Evolutionary conservation across 768 basidiomycete species (phyloP).

Genomic region (Trametes cingulata): DNA sequence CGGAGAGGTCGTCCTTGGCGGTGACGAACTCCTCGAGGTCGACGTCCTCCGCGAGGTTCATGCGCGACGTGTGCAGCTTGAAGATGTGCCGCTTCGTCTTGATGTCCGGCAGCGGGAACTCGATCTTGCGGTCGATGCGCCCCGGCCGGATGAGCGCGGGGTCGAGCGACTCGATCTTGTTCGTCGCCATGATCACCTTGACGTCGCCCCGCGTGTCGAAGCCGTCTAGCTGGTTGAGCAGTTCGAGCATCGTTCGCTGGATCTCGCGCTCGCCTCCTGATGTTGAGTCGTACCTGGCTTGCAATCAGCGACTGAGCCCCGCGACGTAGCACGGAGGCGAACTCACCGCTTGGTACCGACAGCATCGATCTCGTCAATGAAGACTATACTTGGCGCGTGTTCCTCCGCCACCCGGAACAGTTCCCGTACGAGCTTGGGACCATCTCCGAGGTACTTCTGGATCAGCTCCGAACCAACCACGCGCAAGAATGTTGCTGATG

Average conservation of each 20-base stretch:
- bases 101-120: constrained; percentile 95
- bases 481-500: constrained; percentile 95
- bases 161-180: constrained; percentile 95
- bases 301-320: not conserved
- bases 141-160: constrained; percentile 98
- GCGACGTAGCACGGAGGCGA: not conserved
- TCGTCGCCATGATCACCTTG: constrained; percentile 99
- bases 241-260: constrained; percentile 97
- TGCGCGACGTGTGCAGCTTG: constrained; percentile 93
- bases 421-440: constrained; percentile 96
- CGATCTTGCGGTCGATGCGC: constrained; percentile 98
- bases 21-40: constrained; percentile 95
- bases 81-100: constrained; percentile 99
- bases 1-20: constrained; percentile 93
- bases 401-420: constrained; percentile 97
- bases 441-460: constrained; percentile 99
- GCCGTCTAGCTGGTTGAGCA: constrained; percentile 98
- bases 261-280: constrained; percentile 99
- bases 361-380: constrained; percentile 99
- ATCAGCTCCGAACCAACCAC: constrained; percentile 98
- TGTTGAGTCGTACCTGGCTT: constrained; percentile 88
- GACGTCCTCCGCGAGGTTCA: constrained; percentile 87
- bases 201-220: constrained; percentile 99
- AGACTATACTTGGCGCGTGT: constrained; percentile 97
- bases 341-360: constrained; percentile 94